phyloP scores from a whole-genome alignment of 352 stramenopile species.

The Globisporangium uncinulatum region DNA sequence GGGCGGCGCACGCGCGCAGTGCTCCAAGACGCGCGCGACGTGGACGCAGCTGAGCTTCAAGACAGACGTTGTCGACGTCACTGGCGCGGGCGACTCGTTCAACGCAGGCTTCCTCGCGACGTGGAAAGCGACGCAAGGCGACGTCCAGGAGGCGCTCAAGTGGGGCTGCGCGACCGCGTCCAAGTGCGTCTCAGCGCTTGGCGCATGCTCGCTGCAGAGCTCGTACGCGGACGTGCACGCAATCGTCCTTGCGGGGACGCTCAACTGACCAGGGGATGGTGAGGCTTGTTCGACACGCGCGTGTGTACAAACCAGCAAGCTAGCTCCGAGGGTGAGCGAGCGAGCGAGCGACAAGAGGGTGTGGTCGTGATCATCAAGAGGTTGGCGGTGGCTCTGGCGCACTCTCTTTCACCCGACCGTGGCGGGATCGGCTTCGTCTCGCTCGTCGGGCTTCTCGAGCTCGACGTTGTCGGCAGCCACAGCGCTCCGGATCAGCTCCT shows the following conservation, averaged over 20 bases:
- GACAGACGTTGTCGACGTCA: conserved; percentile 66
- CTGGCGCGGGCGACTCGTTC: conserved; percentile 81
- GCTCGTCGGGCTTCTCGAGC: neutral
- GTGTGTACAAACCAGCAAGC: too few relatives aligned
- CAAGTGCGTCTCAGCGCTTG: conserved; percentile 42
- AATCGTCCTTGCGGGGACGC: conserved; percentile 18
- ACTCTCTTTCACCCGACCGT: neutral
- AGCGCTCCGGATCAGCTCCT: conserved; percentile 27
- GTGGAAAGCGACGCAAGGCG: conserved; percentile 50
- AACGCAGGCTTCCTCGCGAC: conserved; percentile 72
- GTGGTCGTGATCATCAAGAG: too few relatives aligned
- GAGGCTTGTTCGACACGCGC: too few relatives aligned
- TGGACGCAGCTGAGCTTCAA: conserved; percentile 52
- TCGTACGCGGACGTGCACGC: conserved; percentile 36
- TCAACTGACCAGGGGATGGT: neutral
- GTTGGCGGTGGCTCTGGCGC: too few relatives aligned
- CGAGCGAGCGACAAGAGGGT: too few relatives aligned
- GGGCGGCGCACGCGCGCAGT: conserved; percentile 47
- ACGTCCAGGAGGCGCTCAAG: conserved; percentile 44
- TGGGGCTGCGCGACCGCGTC: conserved; percentile 73
- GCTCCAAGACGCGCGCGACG: conserved; percentile 28
- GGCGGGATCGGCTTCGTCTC: neutral
- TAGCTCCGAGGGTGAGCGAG: too few relatives aligned
- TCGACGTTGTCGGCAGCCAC: conserved; percentile 25
- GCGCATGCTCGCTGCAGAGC: conserved; percentile 45